A percentile compares a stretch with the other conserved stretches of the same genome.
Evolutionary conservation across 176 grass and related monocot genomes (phyloP).

Genomic region (Musa schizocarpa): DNA sequence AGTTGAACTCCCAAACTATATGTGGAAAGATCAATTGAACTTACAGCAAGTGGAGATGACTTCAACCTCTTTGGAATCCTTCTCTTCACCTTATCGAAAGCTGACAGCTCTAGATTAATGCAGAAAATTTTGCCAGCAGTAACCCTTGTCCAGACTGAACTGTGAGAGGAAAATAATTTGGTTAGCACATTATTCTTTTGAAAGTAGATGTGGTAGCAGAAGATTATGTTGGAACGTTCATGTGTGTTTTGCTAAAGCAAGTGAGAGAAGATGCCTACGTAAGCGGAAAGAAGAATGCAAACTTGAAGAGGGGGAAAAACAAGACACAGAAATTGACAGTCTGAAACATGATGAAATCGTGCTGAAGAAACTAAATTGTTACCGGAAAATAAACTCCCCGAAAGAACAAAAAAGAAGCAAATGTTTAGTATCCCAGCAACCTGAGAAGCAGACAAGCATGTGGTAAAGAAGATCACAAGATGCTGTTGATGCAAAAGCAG

Average conservation of each 20-base stretch:
- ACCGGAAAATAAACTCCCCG: neutral
- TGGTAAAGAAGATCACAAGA: neutral
- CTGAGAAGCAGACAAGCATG: neutral
- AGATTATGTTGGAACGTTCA: too few relatives aligned
- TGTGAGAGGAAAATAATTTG: neutral
- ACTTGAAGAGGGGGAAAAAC: too few relatives aligned
- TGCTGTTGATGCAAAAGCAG: neutral
- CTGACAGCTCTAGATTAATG: too few relatives aligned
- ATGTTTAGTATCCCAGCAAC: neutral
- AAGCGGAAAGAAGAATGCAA: neutral
- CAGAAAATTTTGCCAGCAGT: neutral
- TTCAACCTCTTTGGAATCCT: neutral
- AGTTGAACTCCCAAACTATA: neutral
- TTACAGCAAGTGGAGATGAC: conserved; percentile 1
- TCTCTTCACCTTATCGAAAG: neutral
- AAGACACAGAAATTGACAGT: too few relatives aligned
- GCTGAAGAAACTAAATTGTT: neutral
- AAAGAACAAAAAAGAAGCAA: neutral
- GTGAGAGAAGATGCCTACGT: neutral
- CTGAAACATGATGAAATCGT: neutral
- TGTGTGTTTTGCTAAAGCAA: too few relatives aligned
- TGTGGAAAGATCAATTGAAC: neutral
- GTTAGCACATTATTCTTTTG: neutral
- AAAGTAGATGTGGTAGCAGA: neutral
- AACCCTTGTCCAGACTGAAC: neutral